Evolutionary conservation across 73 alveolate genomes (phyloP), one percentile per base, ranked within the genome.

Genomic region (Tetrahymena borealis): DNA sequence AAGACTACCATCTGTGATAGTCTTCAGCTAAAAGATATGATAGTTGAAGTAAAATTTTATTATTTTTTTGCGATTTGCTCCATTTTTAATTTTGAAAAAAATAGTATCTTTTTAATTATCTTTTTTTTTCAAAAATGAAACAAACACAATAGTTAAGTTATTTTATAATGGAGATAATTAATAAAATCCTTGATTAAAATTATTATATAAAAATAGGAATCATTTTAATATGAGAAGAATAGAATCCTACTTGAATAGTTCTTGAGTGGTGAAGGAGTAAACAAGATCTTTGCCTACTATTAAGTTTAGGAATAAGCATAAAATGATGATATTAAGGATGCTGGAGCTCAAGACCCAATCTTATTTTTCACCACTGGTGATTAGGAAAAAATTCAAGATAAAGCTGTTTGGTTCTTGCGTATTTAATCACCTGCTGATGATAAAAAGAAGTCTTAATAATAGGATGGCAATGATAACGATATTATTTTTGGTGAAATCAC

Each of bases 401-500:
- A 92, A 85, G 95, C 93, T 28, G 40, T 93, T 3, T 93, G 93
- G 93, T 93, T 93, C 78, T 85, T 93, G 43, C 90, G 95, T 79
- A 85, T 79, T 90, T 78, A 79, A 39, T 90, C 38, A 31, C 93
- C 91, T 33, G 93, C 95, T 40, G 95, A 93, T 5, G 95, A 91
- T 38, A 92, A 92, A 92, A 37, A 90, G n/a, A 33, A 60, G 5
- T 37, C 60, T 16, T 24, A 78, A 32, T 90, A 79, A 16, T 79
- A 38, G 38, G 95, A 93, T 41, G 91, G 93, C 40, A 79, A 79
- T 35, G 95, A 93, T 35, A 93, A 93, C 28, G 43, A 93, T 18
- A 90, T 93, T 40, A 79, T 93, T 85, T 93, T 91, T 91, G 95
- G 95, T 79, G 95, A 93, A 93, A 90, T 93, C 32, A 78, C 93